Percentiles rank a stretch among this genome's conserved stretches.
phyloP scores from a whole-genome alignment of 257 asterid genomes.

The Ballota nigra region DNA sequence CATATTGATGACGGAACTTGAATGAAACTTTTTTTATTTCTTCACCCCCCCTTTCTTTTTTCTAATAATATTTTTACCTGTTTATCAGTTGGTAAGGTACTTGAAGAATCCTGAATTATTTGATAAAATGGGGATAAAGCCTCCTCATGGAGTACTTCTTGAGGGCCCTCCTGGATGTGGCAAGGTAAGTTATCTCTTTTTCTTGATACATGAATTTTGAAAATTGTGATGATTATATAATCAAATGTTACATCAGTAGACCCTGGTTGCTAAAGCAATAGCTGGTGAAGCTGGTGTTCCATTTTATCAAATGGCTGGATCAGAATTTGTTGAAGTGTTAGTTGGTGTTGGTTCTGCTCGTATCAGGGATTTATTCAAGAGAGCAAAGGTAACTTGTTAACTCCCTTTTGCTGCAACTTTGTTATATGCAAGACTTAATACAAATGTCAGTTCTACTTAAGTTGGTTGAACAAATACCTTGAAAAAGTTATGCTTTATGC shows the following conservation, averaged over 20 bases:
- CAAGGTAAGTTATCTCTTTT: constrained; percentile 61
- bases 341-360: constrained; percentile 99
- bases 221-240: not conserved
- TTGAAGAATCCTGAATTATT: constrained; percentile 93
- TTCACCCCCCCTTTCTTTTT: not conserved
- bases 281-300: constrained; percentile 99
- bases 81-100: constrained; percentile 83
- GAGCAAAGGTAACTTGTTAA: constrained; percentile 76
- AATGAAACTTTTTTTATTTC: constrained; percentile 5
- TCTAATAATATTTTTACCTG: constrained; percentile 6
- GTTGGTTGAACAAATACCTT: not conserved
- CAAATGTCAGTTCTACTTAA: not conserved
- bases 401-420: not conserved
- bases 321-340: constrained; percentile 93
- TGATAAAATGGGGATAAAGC: constrained; percentile 96
- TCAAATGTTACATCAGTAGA: constrained; percentile 43
- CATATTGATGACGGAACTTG: constrained; percentile 15
- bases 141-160: constrained; percentile 99
- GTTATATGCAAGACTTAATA: not conserved
- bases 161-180: constrained; percentile 99
- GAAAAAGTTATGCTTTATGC: constrained; percentile 2
- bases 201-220: constrained; percentile 7
- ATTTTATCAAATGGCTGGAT: constrained; percentile 99
- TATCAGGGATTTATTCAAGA: constrained; percentile 90
- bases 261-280: constrained; percentile 97